These are phyloP conservation scores for Talaromyces sp. DNA, from an alignment of 2,329 filamentous ascomycete genomes.

Conservation along the genomic window DNA sequence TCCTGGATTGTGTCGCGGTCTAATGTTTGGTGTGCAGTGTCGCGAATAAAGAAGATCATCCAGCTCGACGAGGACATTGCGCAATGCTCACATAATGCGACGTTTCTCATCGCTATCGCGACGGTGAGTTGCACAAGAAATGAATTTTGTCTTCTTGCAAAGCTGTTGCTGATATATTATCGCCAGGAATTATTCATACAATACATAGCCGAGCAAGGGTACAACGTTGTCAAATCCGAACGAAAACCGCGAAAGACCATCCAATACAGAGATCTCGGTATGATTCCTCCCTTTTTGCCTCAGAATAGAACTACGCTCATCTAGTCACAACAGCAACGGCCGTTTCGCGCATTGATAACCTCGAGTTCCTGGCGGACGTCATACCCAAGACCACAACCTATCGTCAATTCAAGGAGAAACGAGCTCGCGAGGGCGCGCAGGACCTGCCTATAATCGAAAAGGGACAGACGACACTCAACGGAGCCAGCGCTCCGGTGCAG, in stretches of 20 bases:
- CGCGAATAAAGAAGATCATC: slow-evolving; percentile 94
- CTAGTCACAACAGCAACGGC: slow-evolving; percentile 60
- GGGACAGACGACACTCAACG: slow-evolving; percentile 34
- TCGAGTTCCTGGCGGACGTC: slow-evolving; percentile 89
- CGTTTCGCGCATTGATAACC: slow-evolving; percentile 80
- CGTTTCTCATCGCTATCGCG: slow-evolving; percentile 88
- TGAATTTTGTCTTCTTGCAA: background rate
- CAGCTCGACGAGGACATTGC: slow-evolving; percentile 77
- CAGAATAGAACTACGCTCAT: slow-evolving; percentile 8
- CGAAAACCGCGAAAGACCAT: slow-evolving; percentile 88
- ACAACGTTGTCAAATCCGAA: slow-evolving; percentile 85
- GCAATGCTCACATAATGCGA: slow-evolving; percentile 86
- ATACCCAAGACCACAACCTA: slow-evolving; percentile 81
- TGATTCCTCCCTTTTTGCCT: slow-evolving; percentile 15
- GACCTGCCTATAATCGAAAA: slow-evolving; percentile 29
- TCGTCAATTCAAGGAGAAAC: slow-evolving; percentile 68
- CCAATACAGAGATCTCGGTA: slow-evolving; percentile 91
- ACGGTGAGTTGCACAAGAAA: slow-evolving; percentile 54
- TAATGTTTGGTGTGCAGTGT: slow-evolving; percentile 53
- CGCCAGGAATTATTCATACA: slow-evolving; percentile 88
- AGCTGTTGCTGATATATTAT: slow-evolving; percentile 12
- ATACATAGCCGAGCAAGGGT: slow-evolving; percentile 76
- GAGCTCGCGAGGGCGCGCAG: slow-evolving; percentile 31
- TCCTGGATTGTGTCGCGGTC: background rate
- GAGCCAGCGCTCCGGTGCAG: slow-evolving; percentile 14